Conservation (phyloP, 2,329 filamentous ascomycete species). For the Neopestalotiopsis rosae region DNA sequence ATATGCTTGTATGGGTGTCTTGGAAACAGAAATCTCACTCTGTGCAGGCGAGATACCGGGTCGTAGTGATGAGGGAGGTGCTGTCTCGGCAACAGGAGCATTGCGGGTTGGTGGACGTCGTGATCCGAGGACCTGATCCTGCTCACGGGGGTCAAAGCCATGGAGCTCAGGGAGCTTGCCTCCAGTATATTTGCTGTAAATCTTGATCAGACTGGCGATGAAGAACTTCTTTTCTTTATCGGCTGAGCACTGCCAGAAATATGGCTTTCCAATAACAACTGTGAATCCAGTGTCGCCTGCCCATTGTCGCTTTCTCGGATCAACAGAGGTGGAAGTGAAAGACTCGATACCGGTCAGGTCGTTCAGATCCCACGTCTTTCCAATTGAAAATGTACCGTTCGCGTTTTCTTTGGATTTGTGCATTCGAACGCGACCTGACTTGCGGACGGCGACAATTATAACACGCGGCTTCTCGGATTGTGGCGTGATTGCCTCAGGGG, state of each 20-base stretch:
- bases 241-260: conserved; percentile 95
- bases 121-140: conserved; percentile 74
- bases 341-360: conserved; percentile 86
- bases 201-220: conserved; percentile 93
- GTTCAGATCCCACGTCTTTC: conserved; percentile 97
- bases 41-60: not conserved
- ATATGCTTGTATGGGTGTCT: conserved; percentile 13
- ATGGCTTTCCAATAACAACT: conserved; percentile 89
- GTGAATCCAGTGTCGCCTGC: conserved; percentile 84
- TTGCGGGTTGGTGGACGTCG: conserved; percentile 45
- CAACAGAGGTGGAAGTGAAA: conserved; percentile 67
- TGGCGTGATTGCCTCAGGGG: conserved; percentile 72
- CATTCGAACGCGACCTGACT: conserved; percentile 89
- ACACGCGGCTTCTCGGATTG: conserved; percentile 86
- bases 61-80: not conserved
- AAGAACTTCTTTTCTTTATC: conserved; percentile 99
- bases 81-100: conserved; percentile 29
- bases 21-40: not conserved
- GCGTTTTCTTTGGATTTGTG: conserved; percentile 97
- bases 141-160: conserved; percentile 82
- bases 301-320: conserved; percentile 71
- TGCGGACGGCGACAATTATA: conserved; percentile 91
- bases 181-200: conserved; percentile 94
- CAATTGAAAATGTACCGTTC: conserved; percentile 94
- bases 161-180: conserved; percentile 79